Evolutionary conservation across 202 grass and related monocot species (phyloP), one percentile per base, ranked within the genome.

Genomic region (Zizania palustris): DNA sequence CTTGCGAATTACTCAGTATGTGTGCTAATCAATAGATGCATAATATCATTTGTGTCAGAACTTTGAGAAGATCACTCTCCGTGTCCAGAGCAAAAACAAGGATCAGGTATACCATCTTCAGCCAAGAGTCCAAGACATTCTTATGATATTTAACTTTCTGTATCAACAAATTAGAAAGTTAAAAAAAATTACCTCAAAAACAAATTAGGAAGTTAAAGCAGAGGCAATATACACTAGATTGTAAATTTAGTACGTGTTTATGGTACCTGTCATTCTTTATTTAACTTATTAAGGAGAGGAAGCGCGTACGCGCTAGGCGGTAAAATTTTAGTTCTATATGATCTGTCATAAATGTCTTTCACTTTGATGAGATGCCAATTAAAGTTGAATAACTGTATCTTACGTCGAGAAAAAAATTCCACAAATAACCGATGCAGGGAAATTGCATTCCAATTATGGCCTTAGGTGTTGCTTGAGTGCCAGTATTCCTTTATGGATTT

Each of bases 51-150:
- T 45, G 9, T 45, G 11, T 45, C 11, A 45, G 43, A 10, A 45
- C 11, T 45, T 45, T 10, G 9, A 45, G 2, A 45, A 45, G 43
- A 45, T 45, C 11, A 45, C 43, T 11, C 2, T 10, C 43, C 9
- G 3, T 45, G 43, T 45, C 9, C 43, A 45, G 3, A 10, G 43
- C 9, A 45, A 45, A 45, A 45, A 45, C 43, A 45, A 45, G 43
- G 43, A 45, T 45, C 43, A 45, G 43, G 43, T 45, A 10, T 7
- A 21, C 60, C 21, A 41, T 54, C 64, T 85, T 68, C 62, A 35
- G 43, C 46, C 71, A 71, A 82, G 64, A 51, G n/a, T 28, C 56
- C 62, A 56, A 82, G 74, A 35, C 67, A 41, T 65, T 80, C 16
- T 56, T 76, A 15, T 66, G 59, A 38, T 57, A 40, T 71, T 51